phyloP scores from a whole-genome alignment of 441 rosid species.

The Omphalea diandra region DNA sequence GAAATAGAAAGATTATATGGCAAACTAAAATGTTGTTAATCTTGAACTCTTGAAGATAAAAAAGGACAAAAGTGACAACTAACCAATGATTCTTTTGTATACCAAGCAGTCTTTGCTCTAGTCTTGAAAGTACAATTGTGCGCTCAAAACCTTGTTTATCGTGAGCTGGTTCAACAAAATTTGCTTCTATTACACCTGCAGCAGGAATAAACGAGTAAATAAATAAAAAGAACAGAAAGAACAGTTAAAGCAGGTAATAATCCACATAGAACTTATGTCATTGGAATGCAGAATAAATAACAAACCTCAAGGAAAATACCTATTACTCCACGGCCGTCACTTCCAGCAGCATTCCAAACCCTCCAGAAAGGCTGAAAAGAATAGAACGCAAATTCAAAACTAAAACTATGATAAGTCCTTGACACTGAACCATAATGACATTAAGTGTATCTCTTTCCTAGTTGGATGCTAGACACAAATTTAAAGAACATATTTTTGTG shows the following conservation, averaged over 20 bases:
- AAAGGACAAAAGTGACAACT: not conserved
- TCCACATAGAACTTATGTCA: not conserved
- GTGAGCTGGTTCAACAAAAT: slow-evolving; percentile 85
- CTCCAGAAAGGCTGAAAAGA: slow-evolving; percentile 80
- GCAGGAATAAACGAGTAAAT: not conserved
- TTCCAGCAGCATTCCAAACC: slow-evolving; percentile 82
- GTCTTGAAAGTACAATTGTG: slow-evolving; percentile 54
- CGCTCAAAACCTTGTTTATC: slow-evolving; percentile 85
- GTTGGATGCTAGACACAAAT: not conserved
- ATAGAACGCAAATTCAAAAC: not conserved
- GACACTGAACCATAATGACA: too few species aligned
- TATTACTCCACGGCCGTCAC: slow-evolving; percentile 79
- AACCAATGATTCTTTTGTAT: slow-evolving; percentile 66
- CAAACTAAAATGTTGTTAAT: not conserved
- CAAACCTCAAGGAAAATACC: slow-evolving; percentile 30
- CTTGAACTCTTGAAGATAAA: not conserved
- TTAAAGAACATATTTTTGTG: not conserved
- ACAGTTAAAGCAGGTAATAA: not conserved
- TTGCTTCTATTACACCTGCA: slow-evolving; percentile 70
- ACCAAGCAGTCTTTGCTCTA: slow-evolving; percentile 46
- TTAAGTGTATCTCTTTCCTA: too few species aligned
- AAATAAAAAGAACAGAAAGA: not conserved
- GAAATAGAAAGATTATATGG: not conserved
- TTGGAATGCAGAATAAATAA: not conserved
- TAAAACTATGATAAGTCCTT: not conserved